A percentile compares a stretch with the other conserved stretches of the same genome.
Conservation (phyloP, 352 stramenopile genomes). For the Thalassiosira oceanica region DNA sequence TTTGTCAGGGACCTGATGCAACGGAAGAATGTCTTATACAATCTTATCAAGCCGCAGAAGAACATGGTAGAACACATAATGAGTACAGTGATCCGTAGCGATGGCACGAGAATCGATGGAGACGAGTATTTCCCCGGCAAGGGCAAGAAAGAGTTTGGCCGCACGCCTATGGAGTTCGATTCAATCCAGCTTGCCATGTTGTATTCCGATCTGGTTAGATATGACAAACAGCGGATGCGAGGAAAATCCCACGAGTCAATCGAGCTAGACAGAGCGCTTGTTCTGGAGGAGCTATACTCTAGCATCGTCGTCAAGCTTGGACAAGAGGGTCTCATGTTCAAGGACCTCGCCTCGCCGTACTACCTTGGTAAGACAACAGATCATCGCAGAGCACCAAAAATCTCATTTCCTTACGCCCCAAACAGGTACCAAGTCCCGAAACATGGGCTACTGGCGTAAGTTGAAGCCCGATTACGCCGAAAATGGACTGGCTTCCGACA, state of each 20-base stretch:
- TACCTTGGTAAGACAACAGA: too few relatives aligned
- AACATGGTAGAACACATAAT: constrained; percentile 69
- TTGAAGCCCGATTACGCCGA: constrained; percentile 64
- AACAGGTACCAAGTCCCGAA: constrained; percentile 32
- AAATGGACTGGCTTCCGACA: constrained; percentile 49
- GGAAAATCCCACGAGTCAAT: constrained; percentile 58
- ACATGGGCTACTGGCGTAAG: constrained; percentile 74
- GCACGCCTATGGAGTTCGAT: constrained; percentile 45
- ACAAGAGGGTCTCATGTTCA: constrained; percentile 76
- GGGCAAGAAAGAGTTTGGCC: constrained; percentile 27
- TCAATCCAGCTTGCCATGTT: constrained; percentile 50
- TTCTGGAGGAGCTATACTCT: constrained; percentile 65
- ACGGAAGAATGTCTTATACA: constrained; percentile 71
- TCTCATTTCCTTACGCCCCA: too few relatives aligned
- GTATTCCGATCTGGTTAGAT: constrained; percentile 18
- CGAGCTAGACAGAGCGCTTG: constrained; percentile 47
- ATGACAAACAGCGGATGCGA: constrained; percentile 24
- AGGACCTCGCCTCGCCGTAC: constrained; percentile 77
- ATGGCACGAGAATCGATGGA: constrained; percentile 58
- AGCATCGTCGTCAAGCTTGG: constrained; percentile 62
- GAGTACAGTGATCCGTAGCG: constrained; percentile 64
- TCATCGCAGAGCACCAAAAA: too few relatives aligned
- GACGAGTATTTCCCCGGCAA: constrained; percentile 62
- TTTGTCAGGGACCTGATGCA: constrained; percentile 53
- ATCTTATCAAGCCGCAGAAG: constrained; percentile 62